Evolutionary conservation across 345 rosid genomes (phyloP).

Genomic region (Cochlearia excelsa): DNA sequence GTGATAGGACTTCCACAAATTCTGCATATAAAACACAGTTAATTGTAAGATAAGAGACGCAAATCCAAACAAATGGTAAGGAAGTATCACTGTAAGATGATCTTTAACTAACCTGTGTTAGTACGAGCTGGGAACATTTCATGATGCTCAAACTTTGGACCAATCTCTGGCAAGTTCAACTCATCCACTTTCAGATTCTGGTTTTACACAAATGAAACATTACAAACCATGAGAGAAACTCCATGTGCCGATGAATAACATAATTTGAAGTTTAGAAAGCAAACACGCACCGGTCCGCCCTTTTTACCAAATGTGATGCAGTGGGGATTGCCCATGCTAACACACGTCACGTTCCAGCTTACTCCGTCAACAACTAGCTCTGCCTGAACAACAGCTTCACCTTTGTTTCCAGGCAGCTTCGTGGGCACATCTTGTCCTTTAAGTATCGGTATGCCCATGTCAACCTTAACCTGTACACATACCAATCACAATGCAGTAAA

Average conservation of each 20-base stretch:
- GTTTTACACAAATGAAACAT: constrained; percentile 7
- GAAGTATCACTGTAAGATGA: background rate
- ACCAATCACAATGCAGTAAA: constrained; percentile 20
- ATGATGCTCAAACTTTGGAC: constrained; percentile 93
- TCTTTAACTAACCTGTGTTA: constrained; percentile 69
- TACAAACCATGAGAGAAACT: constrained; percentile 5
- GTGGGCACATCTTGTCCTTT: constrained; percentile 84
- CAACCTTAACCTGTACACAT: constrained; percentile 75
- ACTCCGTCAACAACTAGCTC: constrained; percentile 74
- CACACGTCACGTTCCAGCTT: constrained; percentile 90
- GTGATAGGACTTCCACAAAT: constrained; percentile 84
- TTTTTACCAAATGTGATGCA: constrained; percentile 73
- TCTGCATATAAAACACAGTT: constrained; percentile 45
- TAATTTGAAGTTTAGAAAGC: constrained; percentile 6
- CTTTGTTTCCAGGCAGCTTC: constrained; percentile 54
- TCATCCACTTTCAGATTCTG: constrained; percentile 83
- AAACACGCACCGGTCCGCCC: constrained; percentile 55
- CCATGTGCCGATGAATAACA: background rate
- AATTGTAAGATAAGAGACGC: constrained; percentile 2
- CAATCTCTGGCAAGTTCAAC: constrained; percentile 69
- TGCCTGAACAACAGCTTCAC: constrained; percentile 41
- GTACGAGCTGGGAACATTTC: constrained; percentile 86
- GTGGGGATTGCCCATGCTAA: constrained; percentile 99
- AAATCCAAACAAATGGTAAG: background rate
- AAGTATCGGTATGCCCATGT: constrained; percentile 90